Conservation (phyloP, 345 rosid species). For the Noccaea caerulescens region DNA sequence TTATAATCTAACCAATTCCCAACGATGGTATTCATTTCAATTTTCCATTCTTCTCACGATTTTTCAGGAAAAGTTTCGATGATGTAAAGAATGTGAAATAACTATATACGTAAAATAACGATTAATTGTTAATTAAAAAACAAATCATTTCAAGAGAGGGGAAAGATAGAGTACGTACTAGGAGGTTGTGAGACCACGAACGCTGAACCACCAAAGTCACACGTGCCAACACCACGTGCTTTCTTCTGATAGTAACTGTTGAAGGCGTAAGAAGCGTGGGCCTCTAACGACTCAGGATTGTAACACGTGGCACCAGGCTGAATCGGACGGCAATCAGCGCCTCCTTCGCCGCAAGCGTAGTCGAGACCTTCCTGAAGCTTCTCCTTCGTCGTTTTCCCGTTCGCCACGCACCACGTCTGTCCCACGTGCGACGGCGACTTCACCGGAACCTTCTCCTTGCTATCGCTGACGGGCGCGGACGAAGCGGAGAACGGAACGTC, state of each 20-base stretch:
- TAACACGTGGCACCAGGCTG: conserved; percentile 79
- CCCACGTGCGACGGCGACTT: conserved; percentile 42
- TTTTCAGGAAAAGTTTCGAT: neutral
- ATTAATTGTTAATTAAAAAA: neutral
- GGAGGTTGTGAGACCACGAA: conserved; percentile 78
- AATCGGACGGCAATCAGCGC: conserved; percentile 89
- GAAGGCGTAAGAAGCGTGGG: conserved; percentile 95
- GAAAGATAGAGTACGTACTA: conserved; percentile 53
- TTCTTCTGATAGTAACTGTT: conserved; percentile 94
- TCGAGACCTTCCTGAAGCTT: conserved; percentile 74
- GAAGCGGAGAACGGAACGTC: conserved; percentile 55
- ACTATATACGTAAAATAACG: neutral
- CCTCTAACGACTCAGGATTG: conserved; percentile 68
- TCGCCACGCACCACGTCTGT: conserved; percentile 93
- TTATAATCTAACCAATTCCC: conserved; percentile 5
- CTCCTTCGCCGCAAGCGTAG: conserved; percentile 91
- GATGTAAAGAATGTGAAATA: neutral
- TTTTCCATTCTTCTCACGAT: neutral
- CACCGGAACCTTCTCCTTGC: conserved; percentile 48
- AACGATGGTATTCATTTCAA: neutral
- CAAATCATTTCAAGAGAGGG: neutral
- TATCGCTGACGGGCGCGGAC: conserved; percentile 42
- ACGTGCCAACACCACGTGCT: conserved; percentile 69
- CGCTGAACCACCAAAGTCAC: conserved; percentile 84
- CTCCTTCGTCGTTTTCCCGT: conserved; percentile 44